Base-by-base conservation (phyloP, 2,329 filamentous ascomycete genomes). In the Scolecobasidium constrictum region DNA sequence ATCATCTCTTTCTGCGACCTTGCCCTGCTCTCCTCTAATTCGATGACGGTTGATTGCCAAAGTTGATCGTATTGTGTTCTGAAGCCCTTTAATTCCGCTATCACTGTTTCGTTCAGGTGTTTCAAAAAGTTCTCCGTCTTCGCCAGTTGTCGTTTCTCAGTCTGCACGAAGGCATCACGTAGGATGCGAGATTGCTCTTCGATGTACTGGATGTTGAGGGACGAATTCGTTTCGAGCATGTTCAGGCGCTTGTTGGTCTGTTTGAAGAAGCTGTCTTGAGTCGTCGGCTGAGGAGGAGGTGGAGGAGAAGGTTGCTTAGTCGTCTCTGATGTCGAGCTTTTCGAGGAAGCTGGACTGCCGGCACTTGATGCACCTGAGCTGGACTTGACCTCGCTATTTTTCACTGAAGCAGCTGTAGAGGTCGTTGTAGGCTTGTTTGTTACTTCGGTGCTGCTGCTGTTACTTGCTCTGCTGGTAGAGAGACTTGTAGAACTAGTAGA, bases 211-310 rank as follows among this genome's bases (percentile, higher is more conserved):
- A 96, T 69, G 0, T 88, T 94, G 9, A 96, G 71, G 0, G 90
- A 94, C 9, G 88, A 86, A 58, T 96, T 98, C 13, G 85, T 77
- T 61, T 98, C 92, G 5, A 96, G 78, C 52, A 88, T 80, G 50
- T 90, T 85, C 4, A 98, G 72, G 1, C 92, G 84, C 61, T 96
- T 96, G 49, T 88, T 86, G 6, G 96, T 82, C 3, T 87, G 86
- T 60, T 96, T 96, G 73, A 95, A 98, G 63, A 98, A 96, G 2
- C 85, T 92, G 58, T 98, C 92, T 60, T 98, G 92, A 1, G 93
- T 92, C 0, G 88, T 87, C 2, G 90, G 88, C 1, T 78, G 75
- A 1, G 82, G 63, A 2, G 72, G 61, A 5, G 71, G 58, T 1
- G 70, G 65, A 2, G 72, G 61, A 5, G 71, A 58, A 1, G 70